Evolutionary conservation across 257 asterid genomes (phyloP).

Genomic region (Datura wrightii): DNA sequence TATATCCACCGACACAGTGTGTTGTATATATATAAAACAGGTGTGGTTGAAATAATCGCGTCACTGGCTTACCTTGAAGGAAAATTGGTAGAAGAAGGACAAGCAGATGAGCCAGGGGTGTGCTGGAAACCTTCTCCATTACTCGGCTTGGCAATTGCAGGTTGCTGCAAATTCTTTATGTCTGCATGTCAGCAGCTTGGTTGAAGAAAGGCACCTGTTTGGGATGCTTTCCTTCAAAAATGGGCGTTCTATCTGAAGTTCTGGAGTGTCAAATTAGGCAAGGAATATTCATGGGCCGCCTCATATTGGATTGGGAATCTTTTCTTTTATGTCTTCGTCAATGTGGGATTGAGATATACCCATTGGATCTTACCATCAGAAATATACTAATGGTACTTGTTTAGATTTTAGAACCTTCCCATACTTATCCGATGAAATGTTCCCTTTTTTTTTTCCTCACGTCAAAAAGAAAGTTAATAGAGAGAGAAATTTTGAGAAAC

Average conservation of each 20-base stretch:
- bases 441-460: neutral
- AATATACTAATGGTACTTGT: neutral
- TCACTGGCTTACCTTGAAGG: slow-evolving; percentile 46
- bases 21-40: neutral
- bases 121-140: slow-evolving; percentile 37
- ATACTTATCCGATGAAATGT: neutral
- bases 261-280: slow-evolving; percentile 49
- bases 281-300: slow-evolving; percentile 40
- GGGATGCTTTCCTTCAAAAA: slow-evolving; percentile 59
- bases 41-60: neutral
- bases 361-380: neutral
- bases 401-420: neutral
- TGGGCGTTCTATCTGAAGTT: slow-evolving; percentile 30
- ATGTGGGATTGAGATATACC: neutral
- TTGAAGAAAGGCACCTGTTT: slow-evolving; percentile 32
- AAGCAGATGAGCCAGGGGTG: slow-evolving; percentile 28
- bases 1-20: neutral
- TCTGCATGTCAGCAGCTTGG: slow-evolving; percentile 25
- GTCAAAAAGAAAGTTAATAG: too few relatives aligned
- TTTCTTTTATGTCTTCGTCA: neutral
- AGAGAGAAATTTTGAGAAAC: neutral
- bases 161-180: slow-evolving; percentile 12
- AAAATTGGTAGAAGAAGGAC: slow-evolving; percentile 40
- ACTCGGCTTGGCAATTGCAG: slow-evolving; percentile 23
- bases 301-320: neutral